Base-by-base conservation (phyloP, 2,329 filamentous ascomycete species). In the Grosmannia penicillata region DNA sequence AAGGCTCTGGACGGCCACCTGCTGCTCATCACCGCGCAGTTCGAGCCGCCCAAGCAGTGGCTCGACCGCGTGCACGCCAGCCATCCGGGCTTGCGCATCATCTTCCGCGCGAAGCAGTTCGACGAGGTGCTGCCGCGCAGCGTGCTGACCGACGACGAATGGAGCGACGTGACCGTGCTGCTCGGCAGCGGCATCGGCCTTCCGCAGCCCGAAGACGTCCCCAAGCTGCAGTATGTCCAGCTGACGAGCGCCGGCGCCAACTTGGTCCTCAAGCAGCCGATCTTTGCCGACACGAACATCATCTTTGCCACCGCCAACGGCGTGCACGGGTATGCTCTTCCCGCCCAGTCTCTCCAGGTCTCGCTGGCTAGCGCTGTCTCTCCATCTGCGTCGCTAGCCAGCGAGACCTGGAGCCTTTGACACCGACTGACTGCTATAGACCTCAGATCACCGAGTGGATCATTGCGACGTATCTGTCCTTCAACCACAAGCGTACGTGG, bases 361-460 rank as follows among this genome's bases (percentile, higher is more conserved):
- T 8, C n/a, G n/a, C n/a, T n/a, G n/a, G n/a, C n/a, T n/a, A n/a
- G n/a, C n/a, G n/a, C n/a, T n/a, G n/a, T n/a, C n/a, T n/a, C n/a
- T n/a, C n/a, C n/a, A n/a, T n/a, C n/a, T n/a, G n/a, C n/a, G n/a
- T n/a, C n/a, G n/a, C n/a, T n/a, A n/a, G n/a, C n/a, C n/a, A n/a
- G n/a, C 8, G 10, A 18, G 10, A 11, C 15, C 17, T 8, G 21
- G 4, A 7, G 2, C 9, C n/a, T 4, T 27, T 6, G 7, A n/a
- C 6, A 8, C 24, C n/a, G 11, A 13, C 36, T 36, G 11, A 24
- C 26, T n/a, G 11, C 1, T 3, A 7, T 33, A 71, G 68, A 2
- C 68, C 69, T 3, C 69, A 72, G 46, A 74, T 73, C 43, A 55
- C 68, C 0, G 70, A 74, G 51, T 74, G 70, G 70, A 59, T 73